Conservation (phyloP, 2,329 filamentous ascomycete genomes). For the Aphanocladium album region DNA sequence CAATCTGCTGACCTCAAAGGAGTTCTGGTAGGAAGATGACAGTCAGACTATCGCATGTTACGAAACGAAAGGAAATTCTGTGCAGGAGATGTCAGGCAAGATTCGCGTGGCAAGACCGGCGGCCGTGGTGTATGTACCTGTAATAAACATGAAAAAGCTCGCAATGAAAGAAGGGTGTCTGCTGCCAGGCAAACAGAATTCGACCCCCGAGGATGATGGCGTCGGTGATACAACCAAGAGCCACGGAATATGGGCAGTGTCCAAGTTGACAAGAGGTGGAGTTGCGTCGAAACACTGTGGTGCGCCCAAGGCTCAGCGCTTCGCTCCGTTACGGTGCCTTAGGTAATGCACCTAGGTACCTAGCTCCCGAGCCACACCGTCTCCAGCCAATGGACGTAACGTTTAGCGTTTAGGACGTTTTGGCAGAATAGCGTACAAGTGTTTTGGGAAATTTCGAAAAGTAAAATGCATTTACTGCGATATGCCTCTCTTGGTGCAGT, state of each 20-base stretch:
- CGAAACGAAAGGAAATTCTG: conserved; percentile 20
- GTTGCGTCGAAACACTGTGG: conserved; percentile 6
- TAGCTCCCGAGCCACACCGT: not conserved
- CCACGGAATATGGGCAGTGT: conserved; percentile 6
- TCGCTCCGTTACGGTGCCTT: conserved; percentile 6
- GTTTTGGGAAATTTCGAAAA: not conserved
- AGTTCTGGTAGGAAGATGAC: conserved; percentile 38
- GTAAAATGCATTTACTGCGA: not conserved
- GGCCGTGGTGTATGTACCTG: conserved; percentile 21
- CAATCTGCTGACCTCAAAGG: conserved; percentile 78
- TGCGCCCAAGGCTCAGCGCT: conserved; percentile 8
- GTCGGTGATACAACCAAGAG: conserved; percentile 11
- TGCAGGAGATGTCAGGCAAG: conserved; percentile 20
- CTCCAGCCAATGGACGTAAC: not conserved
- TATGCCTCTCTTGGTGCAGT: not conserved
- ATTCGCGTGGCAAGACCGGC: not conserved
- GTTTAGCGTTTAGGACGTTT: conserved; percentile 3
- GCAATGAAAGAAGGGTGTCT: conserved; percentile 30
- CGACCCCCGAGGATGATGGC: conserved; percentile 17
- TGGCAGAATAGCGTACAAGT: not conserved
- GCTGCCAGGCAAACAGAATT: conserved; percentile 33
- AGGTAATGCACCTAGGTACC: conserved; percentile 12
- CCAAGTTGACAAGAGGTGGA: conserved; percentile 10
- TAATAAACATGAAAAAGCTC: conserved; percentile 22
- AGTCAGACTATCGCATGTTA: conserved; percentile 29